phyloP scores from a whole-genome alignment of 345 rosid genomes.

The Sisymbrium irio region DNA sequence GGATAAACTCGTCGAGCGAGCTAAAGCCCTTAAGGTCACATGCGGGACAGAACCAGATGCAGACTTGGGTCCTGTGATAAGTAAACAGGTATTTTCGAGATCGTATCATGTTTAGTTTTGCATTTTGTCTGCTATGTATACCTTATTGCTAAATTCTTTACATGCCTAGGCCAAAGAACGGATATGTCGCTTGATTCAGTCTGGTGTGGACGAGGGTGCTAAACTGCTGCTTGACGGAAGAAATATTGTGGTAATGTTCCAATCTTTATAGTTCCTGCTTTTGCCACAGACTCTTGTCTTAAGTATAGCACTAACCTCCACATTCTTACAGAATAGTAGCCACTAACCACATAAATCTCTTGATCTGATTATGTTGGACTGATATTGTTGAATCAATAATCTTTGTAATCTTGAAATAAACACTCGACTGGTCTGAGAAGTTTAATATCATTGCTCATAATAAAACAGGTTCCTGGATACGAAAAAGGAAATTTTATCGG shows the following conservation, averaged over 20 bases:
- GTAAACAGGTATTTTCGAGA: conserved; percentile 57
- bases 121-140: background rate
- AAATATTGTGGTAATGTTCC: conserved; percentile 58
- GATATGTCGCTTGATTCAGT: conserved; percentile 69
- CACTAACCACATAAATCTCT: background rate
- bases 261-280: conserved; percentile 1
- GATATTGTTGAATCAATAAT: background rate
- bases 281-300: background rate
- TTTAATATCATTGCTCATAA: background rate
- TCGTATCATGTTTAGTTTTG: background rate
- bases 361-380: background rate
- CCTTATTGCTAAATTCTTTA: conserved; percentile 22
- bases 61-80: conserved; percentile 95
- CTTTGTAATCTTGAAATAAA: background rate
- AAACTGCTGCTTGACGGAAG: conserved; percentile 86
- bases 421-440: background rate
- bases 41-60: conserved; percentile 83
- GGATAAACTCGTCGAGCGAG: conserved; percentile 66
- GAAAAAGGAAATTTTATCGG: conserved; percentile 92
- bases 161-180: conserved; percentile 85
- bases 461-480: conserved; percentile 82
- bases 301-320: background rate
- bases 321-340: background rate
- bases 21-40: conserved; percentile 82
- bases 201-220: conserved; percentile 84